Conservation (phyloP, 2,329 filamentous ascomycete genomes). For the Penicillium sp. region DNA sequence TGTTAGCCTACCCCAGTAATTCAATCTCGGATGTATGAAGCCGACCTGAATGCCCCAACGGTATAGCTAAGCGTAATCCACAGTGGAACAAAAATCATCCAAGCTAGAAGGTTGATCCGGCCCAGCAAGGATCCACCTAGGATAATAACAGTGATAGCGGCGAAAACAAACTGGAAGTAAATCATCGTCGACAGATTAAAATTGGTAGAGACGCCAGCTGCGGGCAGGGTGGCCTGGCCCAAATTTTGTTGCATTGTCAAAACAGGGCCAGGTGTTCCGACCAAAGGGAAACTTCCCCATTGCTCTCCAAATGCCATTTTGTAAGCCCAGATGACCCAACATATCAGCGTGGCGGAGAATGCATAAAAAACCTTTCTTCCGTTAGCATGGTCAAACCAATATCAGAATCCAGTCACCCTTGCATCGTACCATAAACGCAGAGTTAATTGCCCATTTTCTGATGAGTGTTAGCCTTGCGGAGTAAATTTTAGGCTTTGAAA, state of each 20-base stretch:
- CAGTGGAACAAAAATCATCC: background rate
- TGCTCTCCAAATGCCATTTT: conserved; percentile 52
- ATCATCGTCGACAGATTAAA: background rate
- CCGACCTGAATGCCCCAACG: background rate
- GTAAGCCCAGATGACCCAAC: conserved; percentile 54
- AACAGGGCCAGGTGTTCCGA: conserved; percentile 14
- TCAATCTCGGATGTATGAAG: background rate
- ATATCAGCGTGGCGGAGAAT: conserved; percentile 43
- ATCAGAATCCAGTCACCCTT: too few species aligned
- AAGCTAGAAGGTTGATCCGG: background rate
- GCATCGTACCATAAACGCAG: background rate
- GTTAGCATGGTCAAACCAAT: background rate
- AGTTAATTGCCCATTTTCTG: background rate
- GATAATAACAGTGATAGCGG: background rate
- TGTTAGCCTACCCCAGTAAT: background rate
- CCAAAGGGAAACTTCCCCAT: conserved; percentile 48
- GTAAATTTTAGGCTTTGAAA: background rate
- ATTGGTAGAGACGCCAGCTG: background rate
- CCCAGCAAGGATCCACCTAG: background rate
- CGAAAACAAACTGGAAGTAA: background rate
- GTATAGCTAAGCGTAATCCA: background rate
- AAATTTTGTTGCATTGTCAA: background rate
- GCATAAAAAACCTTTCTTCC: background rate
- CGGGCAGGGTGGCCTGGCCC: background rate
- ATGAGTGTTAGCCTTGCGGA: background rate